Base-by-base conservation (phyloP, 2,329 filamentous ascomycete species). In the Leptographium radiaticola region DNA sequence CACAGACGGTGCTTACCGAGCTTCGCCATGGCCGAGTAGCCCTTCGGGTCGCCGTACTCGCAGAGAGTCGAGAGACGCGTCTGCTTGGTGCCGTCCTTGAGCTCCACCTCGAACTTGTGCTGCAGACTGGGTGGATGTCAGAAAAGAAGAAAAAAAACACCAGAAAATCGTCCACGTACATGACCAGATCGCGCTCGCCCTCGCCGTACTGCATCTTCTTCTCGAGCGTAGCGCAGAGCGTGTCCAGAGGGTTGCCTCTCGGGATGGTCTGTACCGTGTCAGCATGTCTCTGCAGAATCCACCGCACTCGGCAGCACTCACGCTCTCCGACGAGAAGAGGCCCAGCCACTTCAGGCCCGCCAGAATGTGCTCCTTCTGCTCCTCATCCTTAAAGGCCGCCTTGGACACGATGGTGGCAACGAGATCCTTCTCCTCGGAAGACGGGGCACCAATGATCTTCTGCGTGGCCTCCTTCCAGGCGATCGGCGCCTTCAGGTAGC, bases 131-230 rank as follows among this genome's bases (percentile, higher is more conserved):
- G 34, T 42, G 49, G 34, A n/a, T 50, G 38, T 50, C 16, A 42
- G 49, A 18, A 31, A 3, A 50, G 20, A 20, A 20, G 12, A 12
- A 12, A 15, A 31, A 16, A 5, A 30, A 18, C 20, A 30, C 20
- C 30, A 12, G 11, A 10, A 1, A 16, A 10, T n/a, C n/a, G 8
- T 33, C 44, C 13, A 18, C 51, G 40, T 50, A 59, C 71, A 86
- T 80, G 59, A 93, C 86, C 60, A 94, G 74, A 69, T 95, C 89
- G 56, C 89, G 84, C 80, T 95, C 89, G 57, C 79, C 84, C 62
- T 85, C 75, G 64, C 80, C 85, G 69, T 84, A 95, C 70, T 87
- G 80, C 87, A 95, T 94, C 81, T 94, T 95, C 75, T 87, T 73
- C 75, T 95, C 89, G 34, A 95, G 79, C 4, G 83, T 86, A 36